phyloP scores from a whole-genome alignment of 805 yeast genomes.

The Pichia insulana region DNA sequence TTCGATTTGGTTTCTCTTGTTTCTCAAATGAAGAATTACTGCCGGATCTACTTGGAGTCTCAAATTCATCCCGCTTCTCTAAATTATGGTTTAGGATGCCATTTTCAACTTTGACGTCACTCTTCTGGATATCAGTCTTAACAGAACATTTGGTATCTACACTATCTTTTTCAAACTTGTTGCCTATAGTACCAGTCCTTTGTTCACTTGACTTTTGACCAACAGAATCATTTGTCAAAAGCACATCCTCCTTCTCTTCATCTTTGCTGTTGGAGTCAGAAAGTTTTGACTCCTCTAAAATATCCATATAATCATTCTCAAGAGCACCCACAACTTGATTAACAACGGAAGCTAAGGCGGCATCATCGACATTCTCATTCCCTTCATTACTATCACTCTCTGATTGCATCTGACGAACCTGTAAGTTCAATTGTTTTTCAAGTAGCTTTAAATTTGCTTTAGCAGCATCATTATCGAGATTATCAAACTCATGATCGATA shows the following conservation, averaged over 20 bases:
- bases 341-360: neutral
- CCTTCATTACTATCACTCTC: neutral
- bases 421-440: neutral
- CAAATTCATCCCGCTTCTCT: too few species aligned
- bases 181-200: too few species aligned
- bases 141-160: too few species aligned
- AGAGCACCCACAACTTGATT: neutral
- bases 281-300: too few species aligned
- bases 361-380: neutral
- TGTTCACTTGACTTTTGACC: too few species aligned
- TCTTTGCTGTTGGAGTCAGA: neutral
- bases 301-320: neutral
- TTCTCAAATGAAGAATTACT: too few species aligned
- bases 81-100: too few species aligned
- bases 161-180: too few species aligned
- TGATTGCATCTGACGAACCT: neutral
- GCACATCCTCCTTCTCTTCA: neutral
- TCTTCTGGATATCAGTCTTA: too few species aligned
- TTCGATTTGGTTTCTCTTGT: too few species aligned
- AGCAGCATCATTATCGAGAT: neutral
- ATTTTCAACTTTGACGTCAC: too few species aligned
- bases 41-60: too few species aligned
- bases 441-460: neutral
- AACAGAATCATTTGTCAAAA: neutral
- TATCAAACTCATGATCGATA: slow-evolving; percentile 9